A percentile compares a stretch with the other conserved stretches of the same genome.
phyloP scores from a whole-genome alignment of 2,329 filamentous ascomycete species.

The Elsinoe australis region DNA sequence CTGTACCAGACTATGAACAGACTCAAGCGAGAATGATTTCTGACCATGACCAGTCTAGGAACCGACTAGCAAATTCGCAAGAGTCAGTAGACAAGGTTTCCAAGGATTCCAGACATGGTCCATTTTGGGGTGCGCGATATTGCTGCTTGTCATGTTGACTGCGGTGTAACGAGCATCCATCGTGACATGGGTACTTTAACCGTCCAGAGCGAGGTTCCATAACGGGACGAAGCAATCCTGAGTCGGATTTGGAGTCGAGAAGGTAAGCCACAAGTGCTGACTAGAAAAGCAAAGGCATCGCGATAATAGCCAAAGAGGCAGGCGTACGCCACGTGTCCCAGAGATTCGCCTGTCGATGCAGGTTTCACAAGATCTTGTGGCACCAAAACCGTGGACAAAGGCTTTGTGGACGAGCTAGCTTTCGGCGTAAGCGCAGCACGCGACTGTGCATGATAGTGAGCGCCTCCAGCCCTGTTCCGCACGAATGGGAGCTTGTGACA shows the following conservation, averaged over 20 bases:
- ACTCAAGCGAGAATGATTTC: neutral
- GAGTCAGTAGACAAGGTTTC: constrained; percentile 6
- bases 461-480: neutral
- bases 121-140: neutral
- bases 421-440: constrained; percentile 4
- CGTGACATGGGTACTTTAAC: constrained; percentile 8
- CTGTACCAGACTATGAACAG: neutral
- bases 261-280: constrained; percentile 1
- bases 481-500: neutral
- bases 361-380: constrained; percentile 1
- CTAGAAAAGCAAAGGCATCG: neutral
- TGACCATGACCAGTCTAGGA: constrained; percentile 1
- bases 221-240: constrained; percentile 2
- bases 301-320: neutral
- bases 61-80: neutral
- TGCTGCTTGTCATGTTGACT: constrained; percentile 1
- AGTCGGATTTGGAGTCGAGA: constrained; percentile 10
- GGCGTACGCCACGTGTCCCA: constrained; percentile 9
- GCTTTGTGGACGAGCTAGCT: constrained; percentile 2
- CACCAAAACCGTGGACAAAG: constrained; percentile 2
- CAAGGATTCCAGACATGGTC: constrained; percentile 6
- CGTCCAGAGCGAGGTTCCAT: constrained; percentile 10
- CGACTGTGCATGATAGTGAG: neutral
- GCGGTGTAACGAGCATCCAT: too few species aligned
- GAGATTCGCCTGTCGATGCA: neutral